phyloP scores from a whole-genome alignment of 306 rosid genomes.

The Chamaecrista fasciculata region DNA sequence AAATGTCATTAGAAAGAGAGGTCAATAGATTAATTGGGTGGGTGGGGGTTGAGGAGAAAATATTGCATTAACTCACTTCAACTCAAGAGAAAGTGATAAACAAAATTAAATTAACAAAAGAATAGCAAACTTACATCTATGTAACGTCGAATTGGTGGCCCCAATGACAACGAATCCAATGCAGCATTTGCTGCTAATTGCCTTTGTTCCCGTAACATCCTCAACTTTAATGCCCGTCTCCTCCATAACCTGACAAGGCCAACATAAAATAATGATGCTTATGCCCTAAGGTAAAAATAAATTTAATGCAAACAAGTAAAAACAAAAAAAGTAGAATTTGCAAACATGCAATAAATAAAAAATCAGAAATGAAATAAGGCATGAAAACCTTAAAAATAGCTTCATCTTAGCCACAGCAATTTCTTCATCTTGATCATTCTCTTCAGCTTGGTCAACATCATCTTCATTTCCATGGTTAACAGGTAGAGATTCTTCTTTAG shows the following conservation, averaged over 20 bases:
- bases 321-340: neutral
- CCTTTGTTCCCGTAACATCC: conserved; percentile 66
- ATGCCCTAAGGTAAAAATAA: conserved; percentile 8
- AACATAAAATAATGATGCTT: conserved; percentile 22
- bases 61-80: neutral
- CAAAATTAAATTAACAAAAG: conserved; percentile 24
- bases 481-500: conserved; percentile 42
- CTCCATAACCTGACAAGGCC: conserved; percentile 72
- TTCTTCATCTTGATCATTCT: conserved; percentile 52
- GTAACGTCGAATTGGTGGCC: conserved; percentile 66
- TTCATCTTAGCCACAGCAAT: conserved; percentile 72
- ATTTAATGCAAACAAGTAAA: conserved; percentile 16
- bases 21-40: neutral
- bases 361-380: conserved; percentile 21
- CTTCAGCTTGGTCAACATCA: conserved; percentile 39
- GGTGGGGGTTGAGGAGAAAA: no score
- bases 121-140: conserved; percentile 52
- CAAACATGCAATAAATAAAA: conserved; percentile 23
- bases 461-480: conserved; percentile 42
- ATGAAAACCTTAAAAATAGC: conserved; percentile 68
- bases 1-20: conserved; percentile 9
- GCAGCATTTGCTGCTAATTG: conserved; percentile 78
- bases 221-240: conserved; percentile 61
- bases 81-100: neutral
- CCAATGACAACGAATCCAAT: conserved; percentile 62